Conservation (phyloP, 2,329 filamentous ascomycete species). For the Aspergillus hiratsukae region DNA sequence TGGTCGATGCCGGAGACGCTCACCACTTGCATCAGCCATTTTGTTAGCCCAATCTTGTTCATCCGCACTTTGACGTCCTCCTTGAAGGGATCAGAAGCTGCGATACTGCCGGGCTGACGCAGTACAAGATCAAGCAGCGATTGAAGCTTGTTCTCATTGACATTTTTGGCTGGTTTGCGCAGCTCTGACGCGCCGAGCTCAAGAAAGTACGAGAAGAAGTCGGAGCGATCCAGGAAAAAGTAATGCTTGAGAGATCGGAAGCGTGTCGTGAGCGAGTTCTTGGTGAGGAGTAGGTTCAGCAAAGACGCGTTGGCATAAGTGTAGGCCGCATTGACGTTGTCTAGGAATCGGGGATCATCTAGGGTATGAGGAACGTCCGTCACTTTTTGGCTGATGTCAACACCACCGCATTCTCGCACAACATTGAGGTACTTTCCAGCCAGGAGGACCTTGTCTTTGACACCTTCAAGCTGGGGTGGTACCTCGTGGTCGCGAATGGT, state of each 20-base stretch:
- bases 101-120: slow-evolving; percentile 91
- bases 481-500: slow-evolving; percentile 89
- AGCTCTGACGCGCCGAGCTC: slow-evolving; percentile 87
- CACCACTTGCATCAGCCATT: slow-evolving; percentile 91
- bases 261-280: slow-evolving; percentile 81
- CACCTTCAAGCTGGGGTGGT: slow-evolving; percentile 81
- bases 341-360: slow-evolving; percentile 84
- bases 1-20: slow-evolving; percentile 95
- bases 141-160: slow-evolving; percentile 91
- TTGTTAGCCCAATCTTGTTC: slow-evolving; percentile 89
- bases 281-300: slow-evolving; percentile 83
- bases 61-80: slow-evolving; percentile 97
- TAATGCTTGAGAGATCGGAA: slow-evolving; percentile 94
- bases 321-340: slow-evolving; percentile 94
- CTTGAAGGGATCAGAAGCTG: slow-evolving; percentile 93
- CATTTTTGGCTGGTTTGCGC: slow-evolving; percentile 78
- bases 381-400: slow-evolving; percentile 85
- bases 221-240: slow-evolving; percentile 96
- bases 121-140: slow-evolving; percentile 92
- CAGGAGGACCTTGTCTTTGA: slow-evolving; percentile 90
- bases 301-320: slow-evolving; percentile 92
- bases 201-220: slow-evolving; percentile 97
- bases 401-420: slow-evolving; percentile 91
- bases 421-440: slow-evolving; percentile 98
- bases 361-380: slow-evolving; percentile 87